Percentiles rank a stretch among this genome's conserved stretches.
These are phyloP conservation scores for Cutaneotrichosporon cutaneum DNA, from an alignment of 1,284 basidiomycete species.

Conservation along the genomic window DNA sequence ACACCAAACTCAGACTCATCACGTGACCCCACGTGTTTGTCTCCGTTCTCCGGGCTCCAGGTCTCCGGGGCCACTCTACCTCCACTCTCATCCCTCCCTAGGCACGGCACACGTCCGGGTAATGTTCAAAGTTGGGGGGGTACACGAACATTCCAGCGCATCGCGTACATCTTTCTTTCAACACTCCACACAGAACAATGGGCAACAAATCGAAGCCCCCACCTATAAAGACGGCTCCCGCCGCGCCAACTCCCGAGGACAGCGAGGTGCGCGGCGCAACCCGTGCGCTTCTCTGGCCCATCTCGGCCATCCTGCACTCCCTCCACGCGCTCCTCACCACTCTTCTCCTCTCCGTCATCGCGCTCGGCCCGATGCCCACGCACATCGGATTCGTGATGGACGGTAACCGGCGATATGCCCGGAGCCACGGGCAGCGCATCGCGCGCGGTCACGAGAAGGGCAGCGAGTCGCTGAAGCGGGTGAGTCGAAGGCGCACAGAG, in stretches of 20 bases:
- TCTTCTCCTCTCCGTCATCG: conserved; percentile 63
- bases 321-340: conserved; percentile 45
- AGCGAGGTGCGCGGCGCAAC: conserved; percentile 3
- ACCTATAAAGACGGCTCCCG: neutral
- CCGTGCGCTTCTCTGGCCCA: conserved; percentile 17
- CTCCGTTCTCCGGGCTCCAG: neutral
- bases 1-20: neutral
- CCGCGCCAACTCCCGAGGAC: neutral
- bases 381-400: conserved; percentile 99
- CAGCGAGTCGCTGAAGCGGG: conserved; percentile 75
- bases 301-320: conserved; percentile 34
- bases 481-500: no score
- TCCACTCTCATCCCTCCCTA: neutral
- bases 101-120: neutral
- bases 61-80: neutral
- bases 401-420: conserved; percentile 90
- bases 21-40: neutral
- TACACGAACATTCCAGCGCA: neutral
- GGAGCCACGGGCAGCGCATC: conserved; percentile 64
- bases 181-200: neutral
- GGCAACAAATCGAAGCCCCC: neutral
- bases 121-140: no score
- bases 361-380: conserved; percentile 78
- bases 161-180: neutral
- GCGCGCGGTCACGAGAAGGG: conserved; percentile 81